Evolutionary conservation across 1,284 basidiomycete species (phyloP), one percentile per base, ranked within the genome.

Genomic region (Clitocybe nebularis): DNA sequence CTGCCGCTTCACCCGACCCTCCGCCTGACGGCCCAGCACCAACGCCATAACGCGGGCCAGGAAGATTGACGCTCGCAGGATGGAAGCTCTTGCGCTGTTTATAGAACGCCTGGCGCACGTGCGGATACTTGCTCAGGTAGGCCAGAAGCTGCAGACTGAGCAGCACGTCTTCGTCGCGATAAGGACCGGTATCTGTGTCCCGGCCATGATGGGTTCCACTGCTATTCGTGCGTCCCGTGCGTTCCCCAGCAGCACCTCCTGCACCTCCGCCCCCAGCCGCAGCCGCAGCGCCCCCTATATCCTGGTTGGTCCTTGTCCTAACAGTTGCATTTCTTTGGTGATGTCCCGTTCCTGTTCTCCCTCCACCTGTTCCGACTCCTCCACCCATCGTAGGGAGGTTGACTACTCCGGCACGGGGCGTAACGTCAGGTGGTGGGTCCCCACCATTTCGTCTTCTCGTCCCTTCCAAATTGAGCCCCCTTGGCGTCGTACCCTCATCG

Each of bases 111-210:
- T 93, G 85, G n/a, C 95, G 76, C 3, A 99, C 94, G 63, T 99
- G 95, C 0, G 95, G 92, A 61, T 99, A 99, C 64, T 99, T 99
- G 67, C 89, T 93, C 16, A 99, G 74, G 58, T 99, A 99, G 5
- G 96, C 96, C 0, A 99, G 74, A 1, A 99, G 78, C 64, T 99
- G 95, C 10, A 99, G 69, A 17, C 87, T 83, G 11, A 96, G 77
- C 2, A 99, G 69, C 0, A 99, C 93, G 55, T 97, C 94, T 58
- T 98, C 94, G 59, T 99, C 94, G 21, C 92, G 81, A 65, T 94
- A 97, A 14, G 79, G 80, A 0, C 83, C 82, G 0, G 72, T 58
- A 7, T 59, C 56, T 4, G 45, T 11, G 36, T 71, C 66, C 26
- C 62, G 55, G 37, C 65, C 57, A 40, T 63, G 64, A 44, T 64